Percentiles rank a stretch among this genome's conserved stretches.
Evolutionary conservation across 306 rosid species (phyloP).

Genomic region (Pterocarpus macrocarpus): DNA sequence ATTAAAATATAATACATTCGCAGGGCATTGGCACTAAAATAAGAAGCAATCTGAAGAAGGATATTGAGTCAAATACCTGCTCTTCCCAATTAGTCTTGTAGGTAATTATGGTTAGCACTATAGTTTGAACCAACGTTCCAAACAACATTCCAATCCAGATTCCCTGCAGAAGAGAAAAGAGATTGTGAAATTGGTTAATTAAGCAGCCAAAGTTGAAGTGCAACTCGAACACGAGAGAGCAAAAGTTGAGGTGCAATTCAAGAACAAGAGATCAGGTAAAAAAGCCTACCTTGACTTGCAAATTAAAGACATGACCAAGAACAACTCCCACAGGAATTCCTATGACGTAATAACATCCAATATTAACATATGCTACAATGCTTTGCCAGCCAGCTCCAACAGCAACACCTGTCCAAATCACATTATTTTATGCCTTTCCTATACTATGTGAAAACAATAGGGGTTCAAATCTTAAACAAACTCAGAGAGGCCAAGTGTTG

Average conservation of each 20-base stretch:
- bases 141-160: conserved; percentile 78
- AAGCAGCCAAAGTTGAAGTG: background rate
- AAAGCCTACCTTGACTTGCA: conserved; percentile 55
- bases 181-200: background rate
- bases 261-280: background rate
- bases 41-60: background rate
- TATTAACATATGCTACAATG: conserved; percentile 59
- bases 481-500: conserved; percentile 5
- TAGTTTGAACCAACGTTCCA: conserved; percentile 71
- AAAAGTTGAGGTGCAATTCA: background rate
- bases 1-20: background rate
- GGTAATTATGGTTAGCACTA: conserved; percentile 56
- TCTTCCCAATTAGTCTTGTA: conserved; percentile 70
- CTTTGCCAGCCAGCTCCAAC: conserved; percentile 68
- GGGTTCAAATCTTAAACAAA: background rate
- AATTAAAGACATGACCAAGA: conserved; percentile 48
- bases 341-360: conserved; percentile 60
- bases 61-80: conserved; percentile 49
- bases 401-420: conserved; percentile 59
- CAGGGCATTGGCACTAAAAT: background rate
- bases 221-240: background rate
- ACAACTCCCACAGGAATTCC: conserved; percentile 60
- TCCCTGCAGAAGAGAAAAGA: conserved; percentile 50
- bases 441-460: background rate
- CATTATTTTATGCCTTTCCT: background rate